Percentiles rank a stretch among this genome's conserved stretches.
phyloP scores from a whole-genome alignment of 2,329 filamentous ascomycete species.

The Emergomyces orientalis region DNA sequence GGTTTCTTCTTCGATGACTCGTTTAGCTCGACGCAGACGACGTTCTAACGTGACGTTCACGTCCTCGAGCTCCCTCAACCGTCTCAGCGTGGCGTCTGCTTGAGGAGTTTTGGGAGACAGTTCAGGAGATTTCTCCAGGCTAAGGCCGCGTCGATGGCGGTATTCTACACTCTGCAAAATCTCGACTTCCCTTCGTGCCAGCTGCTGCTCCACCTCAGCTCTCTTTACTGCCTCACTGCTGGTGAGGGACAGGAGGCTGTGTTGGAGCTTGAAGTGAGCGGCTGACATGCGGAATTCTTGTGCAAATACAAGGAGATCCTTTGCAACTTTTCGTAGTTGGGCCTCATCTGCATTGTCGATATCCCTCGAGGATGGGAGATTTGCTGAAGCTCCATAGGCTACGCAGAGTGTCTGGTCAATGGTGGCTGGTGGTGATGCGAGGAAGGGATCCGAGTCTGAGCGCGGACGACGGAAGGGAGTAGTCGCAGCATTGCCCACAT shows the following conservation, averaged over 20 bases:
- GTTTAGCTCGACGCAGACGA: constrained; percentile 64
- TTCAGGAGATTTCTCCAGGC: constrained; percentile 39
- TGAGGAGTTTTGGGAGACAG: constrained; percentile 15
- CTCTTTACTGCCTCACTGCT: constrained; percentile 77
- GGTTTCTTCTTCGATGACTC: constrained; percentile 66
- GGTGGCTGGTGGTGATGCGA: constrained; percentile 41
- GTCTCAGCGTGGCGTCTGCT: constrained; percentile 40
- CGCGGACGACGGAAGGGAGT: constrained; percentile 36
- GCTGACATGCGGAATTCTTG: constrained; percentile 68
- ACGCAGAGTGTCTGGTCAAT: constrained; percentile 35
- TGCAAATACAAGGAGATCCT: constrained; percentile 45
- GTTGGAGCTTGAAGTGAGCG: constrained; percentile 84
- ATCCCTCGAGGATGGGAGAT: constrained; percentile 42
- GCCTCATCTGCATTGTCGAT: constrained; percentile 44
- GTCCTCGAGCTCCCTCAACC: constrained; percentile 56
- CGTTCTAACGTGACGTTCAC: constrained; percentile 56
- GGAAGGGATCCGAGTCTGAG: constrained; percentile 28
- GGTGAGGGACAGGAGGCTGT: constrained; percentile 73
- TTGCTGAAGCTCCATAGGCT: constrained; percentile 35
- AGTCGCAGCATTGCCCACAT: constrained; percentile 27
- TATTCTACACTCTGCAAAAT: constrained; percentile 68
- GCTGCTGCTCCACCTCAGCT: constrained; percentile 82
- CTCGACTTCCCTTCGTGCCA: constrained; percentile 80
- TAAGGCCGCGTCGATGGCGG: constrained; percentile 51
- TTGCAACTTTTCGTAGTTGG: constrained; percentile 46